Conservation (phyloP, 768 basidiomycete genomes). For the Chiua virens region DNA sequence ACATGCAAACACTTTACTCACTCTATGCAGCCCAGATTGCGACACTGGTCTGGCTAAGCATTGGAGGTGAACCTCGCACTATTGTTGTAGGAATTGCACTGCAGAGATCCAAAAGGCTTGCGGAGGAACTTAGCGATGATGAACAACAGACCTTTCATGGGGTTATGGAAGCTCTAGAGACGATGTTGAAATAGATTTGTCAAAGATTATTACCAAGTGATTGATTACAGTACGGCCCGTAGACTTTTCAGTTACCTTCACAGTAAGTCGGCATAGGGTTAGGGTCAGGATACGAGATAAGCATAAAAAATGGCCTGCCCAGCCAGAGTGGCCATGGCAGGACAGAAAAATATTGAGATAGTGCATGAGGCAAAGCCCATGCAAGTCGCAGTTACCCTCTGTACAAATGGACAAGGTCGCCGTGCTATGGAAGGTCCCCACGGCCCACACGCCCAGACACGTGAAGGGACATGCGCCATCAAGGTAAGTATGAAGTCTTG, state of each 20-base stretch:
- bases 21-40: constrained; percentile 88
- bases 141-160: constrained; percentile 48
- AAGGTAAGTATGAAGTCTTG: constrained; percentile 8
- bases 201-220: too few species aligned
- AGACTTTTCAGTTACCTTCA: too few species aligned
- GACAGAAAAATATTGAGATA: constrained; percentile 74
- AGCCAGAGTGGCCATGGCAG: constrained; percentile 55
- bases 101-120: constrained; percentile 34
- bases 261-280: constrained; percentile 22
- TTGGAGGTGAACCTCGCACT: constrained; percentile 49
- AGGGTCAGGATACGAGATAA: constrained; percentile 18
- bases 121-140: constrained; percentile 30
- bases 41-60: constrained; percentile 71
- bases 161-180: constrained; percentile 49
- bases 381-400: constrained; percentile 58
- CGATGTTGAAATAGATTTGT: constrained; percentile 29
- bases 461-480: constrained; percentile 57
- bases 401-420: constrained; percentile 67
- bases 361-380: constrained; percentile 69
- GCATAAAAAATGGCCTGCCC: constrained; percentile 43
- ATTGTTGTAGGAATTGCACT: constrained; percentile 80
- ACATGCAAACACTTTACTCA: constrained; percentile 69
- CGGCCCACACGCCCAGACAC: constrained; percentile 50
- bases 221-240: too few species aligned
- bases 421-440: constrained; percentile 62